Evolutionary conservation across 768 basidiomycete genomes (phyloP).

Genomic region (Ramaria sp.): DNA sequence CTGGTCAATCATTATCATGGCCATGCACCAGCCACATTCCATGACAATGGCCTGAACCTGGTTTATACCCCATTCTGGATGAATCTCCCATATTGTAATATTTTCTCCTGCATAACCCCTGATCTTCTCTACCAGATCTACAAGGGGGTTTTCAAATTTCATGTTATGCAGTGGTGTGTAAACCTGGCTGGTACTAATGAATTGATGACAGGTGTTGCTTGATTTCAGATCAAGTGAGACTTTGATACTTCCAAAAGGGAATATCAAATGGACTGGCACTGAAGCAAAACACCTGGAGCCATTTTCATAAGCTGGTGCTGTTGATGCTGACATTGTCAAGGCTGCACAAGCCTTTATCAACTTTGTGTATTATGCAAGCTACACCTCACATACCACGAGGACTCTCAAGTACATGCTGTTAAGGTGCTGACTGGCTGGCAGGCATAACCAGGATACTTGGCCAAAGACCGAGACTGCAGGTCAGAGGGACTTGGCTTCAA

Average conservation of each 20-base stretch:
- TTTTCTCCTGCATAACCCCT: too few species aligned
- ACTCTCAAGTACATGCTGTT: constrained; percentile 18
- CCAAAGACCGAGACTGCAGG: too few species aligned
- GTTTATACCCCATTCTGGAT: constrained; percentile 8
- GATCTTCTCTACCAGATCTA: too few species aligned
- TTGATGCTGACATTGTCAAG: constrained; percentile 13
- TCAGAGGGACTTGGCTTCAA: too few species aligned
- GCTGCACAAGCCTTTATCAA: constrained; percentile 22
- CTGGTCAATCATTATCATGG: neutral
- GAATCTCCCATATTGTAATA: constrained; percentile 8
- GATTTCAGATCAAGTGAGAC: constrained; percentile 20
- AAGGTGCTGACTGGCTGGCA: too few species aligned
- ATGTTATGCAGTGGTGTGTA: constrained; percentile 16
- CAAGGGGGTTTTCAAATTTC: constrained; percentile 12
- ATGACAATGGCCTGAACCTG: neutral
- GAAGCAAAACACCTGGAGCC: constrained; percentile 27
- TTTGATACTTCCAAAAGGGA: constrained; percentile 33
- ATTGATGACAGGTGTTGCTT: constrained; percentile 27
- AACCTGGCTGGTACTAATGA: constrained; percentile 13
- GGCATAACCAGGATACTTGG: too few species aligned
- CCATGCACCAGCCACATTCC: neutral
- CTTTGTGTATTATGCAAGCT: constrained; percentile 25
- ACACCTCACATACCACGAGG: constrained; percentile 17
- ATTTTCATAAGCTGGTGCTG: constrained; percentile 14
- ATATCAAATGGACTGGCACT: constrained; percentile 33